Percentiles rank a stretch among this genome's conserved stretches.
phyloP scores from a whole-genome alignment of 176 grass and related monocot genomes.

The Pharus latifolius region DNA sequence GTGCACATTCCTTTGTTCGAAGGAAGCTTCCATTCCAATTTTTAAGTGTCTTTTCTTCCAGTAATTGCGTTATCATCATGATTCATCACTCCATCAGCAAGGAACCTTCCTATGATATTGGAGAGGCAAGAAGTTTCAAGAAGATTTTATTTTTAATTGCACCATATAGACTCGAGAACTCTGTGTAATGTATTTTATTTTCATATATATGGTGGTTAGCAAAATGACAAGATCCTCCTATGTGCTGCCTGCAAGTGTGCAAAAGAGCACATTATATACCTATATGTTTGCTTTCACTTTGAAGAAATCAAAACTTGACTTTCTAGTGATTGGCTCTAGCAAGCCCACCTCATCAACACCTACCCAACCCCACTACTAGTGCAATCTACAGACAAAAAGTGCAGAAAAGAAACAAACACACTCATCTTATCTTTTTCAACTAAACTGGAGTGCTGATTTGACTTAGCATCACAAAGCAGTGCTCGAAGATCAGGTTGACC shows the following conservation, averaged over 20 bases:
- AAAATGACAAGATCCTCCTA: not conserved
- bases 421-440: not conserved
- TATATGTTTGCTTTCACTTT: not conserved
- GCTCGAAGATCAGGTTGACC: conserved; percentile 22
- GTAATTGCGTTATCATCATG: not conserved
- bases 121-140: conserved; percentile 1
- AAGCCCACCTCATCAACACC: conserved; percentile 1
- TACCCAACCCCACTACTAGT: not conserved
- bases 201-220: not conserved
- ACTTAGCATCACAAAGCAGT: not conserved
- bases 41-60: not conserved
- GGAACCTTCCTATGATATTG: conserved; percentile 17
- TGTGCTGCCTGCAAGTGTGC: too few relatives aligned
- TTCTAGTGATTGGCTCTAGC: conserved; percentile 6
- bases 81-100: conserved; percentile 1
- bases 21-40: conserved; percentile 11
- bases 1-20: not conserved
- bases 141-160: conserved; percentile 11
- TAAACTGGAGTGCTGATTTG: conserved; percentile 9
- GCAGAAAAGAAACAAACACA: not conserved
- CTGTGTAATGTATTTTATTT: not conserved
- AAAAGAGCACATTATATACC: not conserved
- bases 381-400: not conserved
- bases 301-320: not conserved
- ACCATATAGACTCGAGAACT: not conserved